Conservation (phyloP, 257 asterid genomes). For the Rhazya stricta region DNA sequence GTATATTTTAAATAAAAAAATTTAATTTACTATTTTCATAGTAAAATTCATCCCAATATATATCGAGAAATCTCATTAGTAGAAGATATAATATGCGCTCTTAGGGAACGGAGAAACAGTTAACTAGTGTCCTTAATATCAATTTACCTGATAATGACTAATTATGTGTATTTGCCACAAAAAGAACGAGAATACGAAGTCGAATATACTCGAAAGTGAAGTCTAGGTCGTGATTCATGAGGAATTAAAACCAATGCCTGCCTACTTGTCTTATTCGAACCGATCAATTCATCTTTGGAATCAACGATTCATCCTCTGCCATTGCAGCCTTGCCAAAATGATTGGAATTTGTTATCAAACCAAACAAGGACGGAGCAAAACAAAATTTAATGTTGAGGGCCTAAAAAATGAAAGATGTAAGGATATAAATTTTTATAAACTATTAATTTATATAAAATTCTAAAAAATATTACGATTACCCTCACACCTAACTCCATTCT, state of each 20-base stretch:
- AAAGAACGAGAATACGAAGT: background rate
- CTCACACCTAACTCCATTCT: too few relatives aligned
- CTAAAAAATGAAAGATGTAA: too few relatives aligned
- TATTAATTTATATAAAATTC: too few relatives aligned
- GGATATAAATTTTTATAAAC: too few relatives aligned
- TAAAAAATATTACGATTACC: too few relatives aligned
- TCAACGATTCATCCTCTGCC: background rate
- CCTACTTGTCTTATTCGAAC: slow-evolving; percentile 2
- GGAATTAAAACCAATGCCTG: background rate
- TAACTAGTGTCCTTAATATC: too few relatives aligned
- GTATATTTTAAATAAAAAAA: background rate
- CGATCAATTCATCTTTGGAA: slow-evolving; percentile 6
- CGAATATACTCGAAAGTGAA: background rate
- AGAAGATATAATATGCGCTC: too few relatives aligned
- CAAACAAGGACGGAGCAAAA: too few relatives aligned
- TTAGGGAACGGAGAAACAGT: too few relatives aligned
- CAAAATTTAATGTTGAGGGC: too few relatives aligned
- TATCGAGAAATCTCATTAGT: background rate
- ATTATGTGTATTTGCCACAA: background rate
- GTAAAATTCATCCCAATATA: background rate
- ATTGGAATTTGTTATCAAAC: background rate
- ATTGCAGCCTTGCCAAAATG: background rate
- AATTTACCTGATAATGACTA: too few relatives aligned
- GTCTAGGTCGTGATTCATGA: background rate
- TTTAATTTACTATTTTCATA: background rate